Evolutionary conservation across 257 asterid genomes (phyloP).

Genomic region (Handroanthus guayacan): DNA sequence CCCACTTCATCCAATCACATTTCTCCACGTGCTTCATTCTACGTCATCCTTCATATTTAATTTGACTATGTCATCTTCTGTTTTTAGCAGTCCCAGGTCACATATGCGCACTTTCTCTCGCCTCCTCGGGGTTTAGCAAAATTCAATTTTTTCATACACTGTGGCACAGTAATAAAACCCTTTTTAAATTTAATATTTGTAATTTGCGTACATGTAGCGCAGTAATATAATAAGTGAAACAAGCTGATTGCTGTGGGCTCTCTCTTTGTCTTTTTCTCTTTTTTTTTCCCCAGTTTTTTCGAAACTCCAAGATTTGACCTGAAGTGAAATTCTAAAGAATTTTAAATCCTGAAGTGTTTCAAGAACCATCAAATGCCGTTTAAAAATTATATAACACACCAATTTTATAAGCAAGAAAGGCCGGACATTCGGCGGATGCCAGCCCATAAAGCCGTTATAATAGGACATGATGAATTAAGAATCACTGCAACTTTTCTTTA

Average conservation of each 20-base stretch:
- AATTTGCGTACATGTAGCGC: neutral
- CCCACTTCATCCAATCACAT: neutral
- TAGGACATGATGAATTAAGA: conserved; percentile 3
- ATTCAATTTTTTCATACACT: neutral
- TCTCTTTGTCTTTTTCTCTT: neutral
- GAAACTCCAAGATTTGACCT: neutral
- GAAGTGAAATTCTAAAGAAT: conserved; percentile 21
- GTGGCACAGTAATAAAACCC: too few species aligned
- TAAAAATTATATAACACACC: neutral
- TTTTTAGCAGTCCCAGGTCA: neutral
- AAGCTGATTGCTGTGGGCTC: neutral
- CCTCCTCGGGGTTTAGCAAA: neutral
- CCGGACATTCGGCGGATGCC: conserved; percentile 44
- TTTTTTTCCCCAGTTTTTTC: neutral
- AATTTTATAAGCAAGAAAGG: conserved; percentile 24
- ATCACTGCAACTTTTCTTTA: conserved; percentile 13
- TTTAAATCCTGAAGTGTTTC: conserved; percentile 32
- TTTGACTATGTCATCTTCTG: neutral
- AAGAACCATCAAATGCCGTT: neutral
- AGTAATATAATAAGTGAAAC: neutral
- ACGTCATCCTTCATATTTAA: neutral
- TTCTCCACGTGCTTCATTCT: neutral
- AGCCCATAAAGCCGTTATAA: conserved; percentile 57
- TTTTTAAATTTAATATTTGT: too few species aligned
- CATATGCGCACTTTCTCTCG: neutral